Percentiles rank a stretch among this genome's conserved stretches.
These are phyloP conservation scores for Candida awuae DNA, from an alignment of 805 yeast species.

Conservation along the genomic window DNA sequence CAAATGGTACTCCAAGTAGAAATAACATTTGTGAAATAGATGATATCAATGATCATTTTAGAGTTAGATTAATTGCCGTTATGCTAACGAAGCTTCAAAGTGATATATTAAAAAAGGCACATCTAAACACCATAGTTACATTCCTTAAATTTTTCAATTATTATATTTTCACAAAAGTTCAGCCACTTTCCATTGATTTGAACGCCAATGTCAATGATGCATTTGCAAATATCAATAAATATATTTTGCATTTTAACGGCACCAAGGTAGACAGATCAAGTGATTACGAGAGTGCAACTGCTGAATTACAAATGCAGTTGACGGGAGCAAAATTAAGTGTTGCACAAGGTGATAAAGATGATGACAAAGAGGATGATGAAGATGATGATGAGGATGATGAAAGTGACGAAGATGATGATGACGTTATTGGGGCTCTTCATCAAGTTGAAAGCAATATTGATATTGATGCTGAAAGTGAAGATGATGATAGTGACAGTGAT, in stretches of 20 bases:
- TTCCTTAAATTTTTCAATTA: conserved; percentile 62
- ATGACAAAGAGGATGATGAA: conserved; percentile 16
- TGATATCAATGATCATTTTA: conserved; percentile 58
- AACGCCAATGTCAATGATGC: conserved; percentile 44
- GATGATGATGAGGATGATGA: conserved; percentile 25
- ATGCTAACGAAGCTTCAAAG: conserved; percentile 30
- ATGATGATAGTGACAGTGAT: conserved; percentile 15
- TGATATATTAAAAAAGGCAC: conserved; percentile 9
- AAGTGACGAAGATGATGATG: conserved; percentile 28
- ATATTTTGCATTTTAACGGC: conserved; percentile 9
- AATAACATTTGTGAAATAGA: conserved; percentile 41
- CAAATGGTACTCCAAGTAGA: conserved; percentile 46
- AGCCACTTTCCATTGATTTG: conserved; percentile 46
- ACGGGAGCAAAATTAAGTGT: conserved; percentile 12
- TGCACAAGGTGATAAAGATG: conserved; percentile 13
- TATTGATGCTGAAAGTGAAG: conserved; percentile 12
- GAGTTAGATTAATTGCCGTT: conserved; percentile 49
- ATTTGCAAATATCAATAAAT: conserved; percentile 1
- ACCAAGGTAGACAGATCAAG: conserved; percentile 38
- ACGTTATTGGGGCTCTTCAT: conserved; percentile 19
- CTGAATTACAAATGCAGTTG: conserved; percentile 32
- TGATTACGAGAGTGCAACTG: conserved; percentile 42
- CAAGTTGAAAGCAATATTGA: conserved; percentile 16
- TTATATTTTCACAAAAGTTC: conserved; percentile 52
- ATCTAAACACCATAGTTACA: conserved; percentile 26